Percentiles rank a stretch among this genome's conserved stretches.
phyloP scores from a whole-genome alignment of 2,329 filamentous ascomycete genomes.

The Truncatella angustata region DNA sequence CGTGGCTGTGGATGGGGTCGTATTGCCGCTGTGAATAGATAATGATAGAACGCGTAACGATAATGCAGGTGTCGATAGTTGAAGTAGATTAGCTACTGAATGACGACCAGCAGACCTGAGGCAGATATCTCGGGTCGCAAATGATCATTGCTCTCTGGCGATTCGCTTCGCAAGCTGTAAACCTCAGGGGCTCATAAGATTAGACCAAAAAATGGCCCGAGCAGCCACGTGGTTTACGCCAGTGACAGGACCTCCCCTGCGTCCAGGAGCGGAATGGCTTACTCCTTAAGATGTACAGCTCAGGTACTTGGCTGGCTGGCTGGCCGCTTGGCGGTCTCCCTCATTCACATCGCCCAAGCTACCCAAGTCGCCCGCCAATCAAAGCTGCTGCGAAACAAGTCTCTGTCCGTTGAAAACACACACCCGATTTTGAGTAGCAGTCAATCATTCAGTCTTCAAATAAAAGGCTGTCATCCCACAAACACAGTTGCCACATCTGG shows the following conservation, averaged over 20 bases:
- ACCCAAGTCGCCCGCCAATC: not conserved
- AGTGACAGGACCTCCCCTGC: conserved; percentile 26
- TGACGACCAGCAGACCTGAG: not conserved
- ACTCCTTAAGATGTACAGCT: not conserved
- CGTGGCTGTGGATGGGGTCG: not conserved
- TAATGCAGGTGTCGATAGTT: not conserved
- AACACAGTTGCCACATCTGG: no score
- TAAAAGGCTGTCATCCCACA: no score
- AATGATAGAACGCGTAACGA: not conserved
- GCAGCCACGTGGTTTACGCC: conserved; percentile 29
- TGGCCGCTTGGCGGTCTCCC: not conserved
- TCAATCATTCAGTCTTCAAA: no score
- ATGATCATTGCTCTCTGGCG: not conserved
- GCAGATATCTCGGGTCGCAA: not conserved
- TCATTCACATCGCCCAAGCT: no score
- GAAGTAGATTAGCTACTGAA: not conserved
- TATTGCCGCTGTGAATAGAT: not conserved
- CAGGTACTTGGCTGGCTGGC: not conserved
- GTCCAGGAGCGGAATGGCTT: conserved; percentile 23
- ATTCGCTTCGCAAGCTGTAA: conserved; percentile 11
- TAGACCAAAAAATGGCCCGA: conserved; percentile 24
- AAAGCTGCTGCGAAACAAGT: not conserved
- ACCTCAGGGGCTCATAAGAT: conserved; percentile 19
- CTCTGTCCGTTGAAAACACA: not conserved
- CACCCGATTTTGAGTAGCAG: not conserved